phyloP scores from a whole-genome alignment of 1,284 basidiomycete genomes.

The Cutaneotrichosporon sp. region DNA sequence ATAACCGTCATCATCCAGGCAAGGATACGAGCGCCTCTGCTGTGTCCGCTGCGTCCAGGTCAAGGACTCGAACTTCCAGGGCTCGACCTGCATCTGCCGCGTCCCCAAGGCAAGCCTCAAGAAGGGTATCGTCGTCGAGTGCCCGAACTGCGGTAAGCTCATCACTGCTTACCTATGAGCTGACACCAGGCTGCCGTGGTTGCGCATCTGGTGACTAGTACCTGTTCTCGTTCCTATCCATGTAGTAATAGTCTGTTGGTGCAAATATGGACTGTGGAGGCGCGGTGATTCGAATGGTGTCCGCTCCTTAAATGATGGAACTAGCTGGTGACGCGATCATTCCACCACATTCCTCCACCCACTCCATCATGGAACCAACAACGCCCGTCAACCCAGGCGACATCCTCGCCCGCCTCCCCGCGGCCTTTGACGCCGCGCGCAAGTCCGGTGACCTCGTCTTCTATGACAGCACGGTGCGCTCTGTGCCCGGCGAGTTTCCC shows the following conservation, averaged over 20 bases:
- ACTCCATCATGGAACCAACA: constrained; percentile 39
- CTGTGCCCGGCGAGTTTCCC: constrained; percentile 49
- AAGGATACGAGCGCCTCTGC: constrained; percentile 97
- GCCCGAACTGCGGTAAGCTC: constrained; percentile 89
- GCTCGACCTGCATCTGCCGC: constrained; percentile 97
- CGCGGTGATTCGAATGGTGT: background rate
- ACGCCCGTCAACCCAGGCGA: constrained; percentile 46
- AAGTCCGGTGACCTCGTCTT: constrained; percentile 70
- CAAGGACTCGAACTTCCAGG: constrained; percentile 98
- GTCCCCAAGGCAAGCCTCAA: constrained; percentile 93
- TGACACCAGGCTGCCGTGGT: constrained; percentile 14
- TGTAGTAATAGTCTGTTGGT: constrained; percentile 5
- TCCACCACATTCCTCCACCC: background rate
- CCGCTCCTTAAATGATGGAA: background rate
- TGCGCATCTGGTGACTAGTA: constrained; percentile 18
- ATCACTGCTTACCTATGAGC: constrained; percentile 53
- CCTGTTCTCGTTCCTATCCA: constrained; percentile 9
- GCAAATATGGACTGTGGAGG: too few species aligned
- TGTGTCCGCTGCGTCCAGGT: constrained; percentile 97
- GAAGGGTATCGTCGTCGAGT: constrained; percentile 90
- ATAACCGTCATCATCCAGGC: constrained; percentile 32
- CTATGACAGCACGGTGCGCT: constrained; percentile 68
- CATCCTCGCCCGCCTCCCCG: constrained; percentile 63
- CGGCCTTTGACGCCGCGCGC: constrained; percentile 63
- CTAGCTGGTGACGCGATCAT: too few species aligned